A percentile compares a stretch with the other conserved stretches of the same genome.
phyloP scores from a whole-genome alignment of 2,329 filamentous ascomycete genomes.

The Penicillium nordicum region DNA sequence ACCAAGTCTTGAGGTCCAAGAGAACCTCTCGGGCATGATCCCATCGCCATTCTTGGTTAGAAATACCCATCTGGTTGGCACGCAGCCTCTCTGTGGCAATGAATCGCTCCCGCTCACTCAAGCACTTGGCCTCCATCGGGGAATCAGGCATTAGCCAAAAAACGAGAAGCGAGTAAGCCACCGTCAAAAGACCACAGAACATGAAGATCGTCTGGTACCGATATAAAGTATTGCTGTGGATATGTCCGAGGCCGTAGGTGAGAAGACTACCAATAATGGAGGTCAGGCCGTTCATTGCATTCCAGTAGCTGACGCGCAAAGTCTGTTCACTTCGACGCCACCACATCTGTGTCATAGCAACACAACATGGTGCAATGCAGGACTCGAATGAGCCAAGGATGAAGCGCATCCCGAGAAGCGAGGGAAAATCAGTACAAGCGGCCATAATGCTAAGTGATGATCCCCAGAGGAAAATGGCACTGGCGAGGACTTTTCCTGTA shows the following conservation, averaged over 20 bases:
- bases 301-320: slow-evolving; percentile 56
- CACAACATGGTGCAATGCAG: slow-evolving; percentile 49
- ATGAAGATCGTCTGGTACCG: slow-evolving; percentile 51
- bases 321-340: slow-evolving; percentile 60
- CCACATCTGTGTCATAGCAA: slow-evolving; percentile 61
- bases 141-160: slow-evolving; percentile 51
- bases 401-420: slow-evolving; percentile 47
- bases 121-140: slow-evolving; percentile 50
- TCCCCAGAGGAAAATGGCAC: slow-evolving; percentile 56
- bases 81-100: slow-evolving; percentile 55
- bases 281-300: slow-evolving; percentile 59
- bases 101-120: slow-evolving; percentile 19
- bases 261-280: slow-evolving; percentile 57
- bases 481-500: slow-evolving; percentile 53
- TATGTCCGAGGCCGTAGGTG: slow-evolving; percentile 58
- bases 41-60: slow-evolving; percentile 52
- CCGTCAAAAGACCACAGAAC: slow-evolving; percentile 52
- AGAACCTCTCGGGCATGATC: slow-evolving; percentile 44
- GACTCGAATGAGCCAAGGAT: slow-evolving; percentile 41
- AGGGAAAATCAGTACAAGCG: slow-evolving; percentile 48
- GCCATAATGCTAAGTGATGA: slow-evolving; percentile 51
- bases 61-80: slow-evolving; percentile 55
- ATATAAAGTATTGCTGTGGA: slow-evolving; percentile 46
- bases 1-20: slow-evolving; percentile 37
- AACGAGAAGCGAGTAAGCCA: slow-evolving; percentile 47